Evolutionary conservation across 257 asterid species (phyloP), one percentile per base, ranked within the genome.

Genomic region (Lycium barbarum): DNA sequence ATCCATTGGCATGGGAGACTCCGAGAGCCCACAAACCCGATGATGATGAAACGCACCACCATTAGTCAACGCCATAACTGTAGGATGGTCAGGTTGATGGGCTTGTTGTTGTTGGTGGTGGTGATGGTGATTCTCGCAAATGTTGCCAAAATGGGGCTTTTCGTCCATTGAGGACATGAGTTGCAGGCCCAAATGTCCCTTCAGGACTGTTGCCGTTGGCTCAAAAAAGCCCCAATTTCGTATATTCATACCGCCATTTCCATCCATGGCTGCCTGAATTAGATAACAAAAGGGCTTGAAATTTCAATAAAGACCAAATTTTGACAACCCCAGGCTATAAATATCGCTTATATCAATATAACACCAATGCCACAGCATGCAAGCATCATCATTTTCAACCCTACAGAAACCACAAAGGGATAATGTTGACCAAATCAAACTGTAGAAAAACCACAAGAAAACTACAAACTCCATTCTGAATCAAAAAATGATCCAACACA

Each of bases 11-110:
- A 85, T 47, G 83, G 90, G 86, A 40, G 92, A 61, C 79, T 92
- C 98, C 0, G 92, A 83, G 47, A 90, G 43, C 71, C 95, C 95
- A 83, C 93, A 91, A 33, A 92, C 91, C 18, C 94, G 93, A 83
- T 89, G 95, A 84, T 93, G 97, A 82, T 92, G 95, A 83, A 84
- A 91, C 0, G 89, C 90, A 17, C 97, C 94, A 0, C 92, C 93
- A 84, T 89, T 93, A 26, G 88, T 92, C 1, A 95, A 87, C n/a
- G 94, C 88, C 86, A 91, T 88, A 71, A 91, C 87, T 0, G 88
- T 83, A 5, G 91, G 71, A 3, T 89, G 89, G 58, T 89, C 90
- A 68, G 83, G 18, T 22, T 89, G 92, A 47, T 87, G 92, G 72
- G 84, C n/a, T 8, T 70, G 84, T 8, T 74, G 22, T 18, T 68